Evolutionary conservation across 805 yeast genomes (phyloP), one percentile per base, ranked within the genome.

Genomic region (Suhomyces xylopsoci): DNA sequence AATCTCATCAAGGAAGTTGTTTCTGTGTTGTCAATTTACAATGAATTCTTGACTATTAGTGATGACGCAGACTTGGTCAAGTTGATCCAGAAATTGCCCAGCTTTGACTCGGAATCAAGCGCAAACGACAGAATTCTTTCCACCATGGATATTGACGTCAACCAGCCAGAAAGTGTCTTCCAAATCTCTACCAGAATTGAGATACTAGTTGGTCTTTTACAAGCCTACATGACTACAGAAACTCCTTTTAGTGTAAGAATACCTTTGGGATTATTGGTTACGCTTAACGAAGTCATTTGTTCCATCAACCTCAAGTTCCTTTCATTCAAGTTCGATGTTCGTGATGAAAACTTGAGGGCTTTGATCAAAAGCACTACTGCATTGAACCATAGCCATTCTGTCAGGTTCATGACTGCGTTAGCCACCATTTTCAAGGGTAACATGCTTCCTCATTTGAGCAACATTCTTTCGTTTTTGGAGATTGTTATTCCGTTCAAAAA

Each of bases 211-310:
- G 72, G 72, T 28, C 58, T 73, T 26, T 57, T 73, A 34, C 47
- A 48, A 52, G 85, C 51, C 49, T 87, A 56, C 57, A 64, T 52
- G 68, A 67, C 77, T 3, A 71, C 81, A 7, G 79, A 82, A 24
- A 83, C 90, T 1, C 81, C 80, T 41, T 77, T 73, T 58, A 72
- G 83, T 10, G 77, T 84, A 7, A 73, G 77, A 55, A 76, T 88
- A 7, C 94, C 96, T 2, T 56, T 89, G 12, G 92, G 93, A 1
- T 60, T 70, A 45, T 62, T 87, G 2, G 62, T 86, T 5, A 63
- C 73, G 7, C 54, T 85, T 47, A 71, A 77, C 20, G 90, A 87
- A 59, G 68, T 84, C 10, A 61, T 85, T 14, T 67, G 81, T 53
- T 76, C 84, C 15, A 66, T 89, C 53, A 82, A 84, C 57, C 67